Base-by-base conservation (phyloP, 129 eudicot genomes). In the Flaveria ramosissima region DNA sequence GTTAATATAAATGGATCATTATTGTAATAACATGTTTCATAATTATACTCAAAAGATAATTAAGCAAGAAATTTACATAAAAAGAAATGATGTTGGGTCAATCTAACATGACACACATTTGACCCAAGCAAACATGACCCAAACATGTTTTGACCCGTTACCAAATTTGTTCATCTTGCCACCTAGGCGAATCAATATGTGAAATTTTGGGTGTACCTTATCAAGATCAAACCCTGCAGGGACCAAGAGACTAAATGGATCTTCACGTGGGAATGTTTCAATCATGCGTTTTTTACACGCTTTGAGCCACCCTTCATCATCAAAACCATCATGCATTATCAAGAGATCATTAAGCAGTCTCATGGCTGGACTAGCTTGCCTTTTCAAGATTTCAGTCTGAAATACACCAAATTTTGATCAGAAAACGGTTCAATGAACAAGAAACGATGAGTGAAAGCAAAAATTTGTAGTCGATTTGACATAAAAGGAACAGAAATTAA, bases 281-380 rank as follows among this genome's bases (percentile, higher is more conserved):
- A 83, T 52, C 99, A 95, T 95, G 63, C 81, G 87, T 81, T 92
- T 95, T 80, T 85, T 91, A 80, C 99, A 95, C 68, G 83, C 90
- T 77, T 95, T 95, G 51, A 91, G 87, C 99, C 99, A 95, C 24
- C 87, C 90, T 19, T 95, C 96, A 15, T 95, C 92, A 67, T 95
- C 92, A 71, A 75, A 89, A 43, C 96, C 99, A 76, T 95, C 97
- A 67, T 95, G 96, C 92, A 91, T 70, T 66, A 84, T 89, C 81
- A 95, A 77, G 56, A 95, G 90, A 59, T 95, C 97, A 32, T 95
- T 91, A 59, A 95, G 90, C 65, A 95, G 83, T 83, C 96, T 88
- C 97, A 95, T 95, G 74, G 96, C 99, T 13, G 99, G 99, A 65
- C 88, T 83, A 27, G 96, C 99, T 81, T 89, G 91, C 61, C 90